phyloP scores from a whole-genome alignment of 805 yeast genomes.

The Hanseniaspora opuntiae region DNA sequence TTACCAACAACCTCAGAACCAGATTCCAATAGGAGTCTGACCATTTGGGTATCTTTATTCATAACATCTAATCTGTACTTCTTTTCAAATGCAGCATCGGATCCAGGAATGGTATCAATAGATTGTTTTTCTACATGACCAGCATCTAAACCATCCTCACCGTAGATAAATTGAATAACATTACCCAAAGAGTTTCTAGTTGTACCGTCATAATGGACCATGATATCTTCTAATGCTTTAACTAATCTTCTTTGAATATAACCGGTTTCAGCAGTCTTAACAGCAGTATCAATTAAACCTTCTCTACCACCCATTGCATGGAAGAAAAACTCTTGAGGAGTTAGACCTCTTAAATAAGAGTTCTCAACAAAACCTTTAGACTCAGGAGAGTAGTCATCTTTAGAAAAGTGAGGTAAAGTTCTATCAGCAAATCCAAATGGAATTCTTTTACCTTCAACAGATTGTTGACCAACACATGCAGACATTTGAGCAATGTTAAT shows the following conservation, averaged over 20 bases:
- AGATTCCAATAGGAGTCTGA: constrained; percentile 67
- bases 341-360: constrained; percentile 89
- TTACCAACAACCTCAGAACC: constrained; percentile 88
- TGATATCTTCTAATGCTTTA: constrained; percentile 89
- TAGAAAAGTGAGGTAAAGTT: constrained; percentile 92
- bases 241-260: constrained; percentile 96
- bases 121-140: constrained; percentile 95
- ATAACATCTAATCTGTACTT: constrained; percentile 79
- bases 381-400: constrained; percentile 97
- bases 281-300: constrained; percentile 98
- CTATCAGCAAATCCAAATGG: constrained; percentile 95
- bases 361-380: constrained; percentile 97
- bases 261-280: constrained; percentile 97
- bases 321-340: constrained; percentile 97
- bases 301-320: constrained; percentile 99
- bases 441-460: constrained; percentile 98
- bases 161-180: constrained; percentile 87
- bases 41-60: constrained; percentile 48
- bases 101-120: constrained; percentile 88
- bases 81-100: constrained; percentile 66
- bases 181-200: constrained; percentile 96
- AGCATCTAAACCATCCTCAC: constrained; percentile 98
- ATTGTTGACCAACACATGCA: constrained; percentile 99
- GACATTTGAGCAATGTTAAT: constrained; percentile 98
- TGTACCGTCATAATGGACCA: constrained; percentile 97